Conservation (phyloP, 2,329 filamentous ascomycete species). For the Pseudomassariella vexata region DNA sequence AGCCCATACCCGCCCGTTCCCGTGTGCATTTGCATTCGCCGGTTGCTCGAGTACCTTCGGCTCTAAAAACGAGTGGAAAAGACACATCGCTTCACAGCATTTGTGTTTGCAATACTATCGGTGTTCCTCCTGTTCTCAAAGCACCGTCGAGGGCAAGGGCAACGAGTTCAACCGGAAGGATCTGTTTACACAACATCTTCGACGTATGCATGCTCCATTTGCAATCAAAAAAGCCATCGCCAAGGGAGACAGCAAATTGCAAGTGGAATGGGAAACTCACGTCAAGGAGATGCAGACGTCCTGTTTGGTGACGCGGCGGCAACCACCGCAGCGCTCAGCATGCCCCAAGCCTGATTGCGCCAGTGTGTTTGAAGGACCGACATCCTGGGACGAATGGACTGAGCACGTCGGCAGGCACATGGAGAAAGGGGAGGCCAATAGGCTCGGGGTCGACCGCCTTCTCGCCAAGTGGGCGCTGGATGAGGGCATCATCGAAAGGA, state of each 20-base stretch:
- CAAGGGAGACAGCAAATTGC: slow-evolving; percentile 53
- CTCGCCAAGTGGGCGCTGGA: slow-evolving; percentile 58
- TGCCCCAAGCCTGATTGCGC: slow-evolving; percentile 69
- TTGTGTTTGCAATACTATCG: slow-evolving; percentile 63
- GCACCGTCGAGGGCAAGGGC: slow-evolving; percentile 35
- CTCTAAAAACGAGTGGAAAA: slow-evolving; percentile 97
- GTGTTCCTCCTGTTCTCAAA: slow-evolving; percentile 54
- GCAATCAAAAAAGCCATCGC: slow-evolving; percentile 53
- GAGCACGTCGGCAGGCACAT: slow-evolving; percentile 90
- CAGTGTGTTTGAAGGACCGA: slow-evolving; percentile 62
- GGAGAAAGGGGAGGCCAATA: slow-evolving; percentile 62
- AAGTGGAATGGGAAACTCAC: slow-evolving; percentile 58
- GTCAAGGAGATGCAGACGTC: slow-evolving; percentile 66
- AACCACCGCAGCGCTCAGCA: slow-evolving; percentile 64
- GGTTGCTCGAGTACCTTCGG: slow-evolving; percentile 79
- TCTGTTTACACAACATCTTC: slow-evolving; percentile 88
- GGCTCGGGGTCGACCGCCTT: slow-evolving; percentile 51
- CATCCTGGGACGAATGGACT: slow-evolving; percentile 84
- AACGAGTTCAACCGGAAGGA: slow-evolving; percentile 89
- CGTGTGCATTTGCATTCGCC: slow-evolving; percentile 80
- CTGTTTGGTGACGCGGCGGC: slow-evolving; percentile 66
- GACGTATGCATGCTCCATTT: slow-evolving; percentile 82
- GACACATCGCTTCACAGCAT: slow-evolving; percentile 88
- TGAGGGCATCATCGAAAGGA: slow-evolving; percentile 56
- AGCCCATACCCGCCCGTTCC: slow-evolving; percentile 68